Conservation (phyloP, 345 rosid species). For the Citropsis articulata region DNA sequence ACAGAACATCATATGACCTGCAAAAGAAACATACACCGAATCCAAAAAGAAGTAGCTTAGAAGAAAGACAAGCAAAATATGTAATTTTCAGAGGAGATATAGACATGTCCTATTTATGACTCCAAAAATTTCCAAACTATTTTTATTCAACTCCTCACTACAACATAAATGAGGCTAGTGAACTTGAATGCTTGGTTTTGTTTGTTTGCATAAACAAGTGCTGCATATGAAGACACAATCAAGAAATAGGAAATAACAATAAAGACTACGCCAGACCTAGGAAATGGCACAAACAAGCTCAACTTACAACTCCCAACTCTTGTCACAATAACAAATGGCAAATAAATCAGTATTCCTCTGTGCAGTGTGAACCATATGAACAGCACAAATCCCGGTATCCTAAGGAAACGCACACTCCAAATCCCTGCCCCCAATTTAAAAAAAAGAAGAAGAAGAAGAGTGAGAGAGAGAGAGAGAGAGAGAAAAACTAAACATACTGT, state of each 20-base stretch:
- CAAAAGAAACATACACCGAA: constrained; percentile 9
- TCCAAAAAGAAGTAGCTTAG: constrained; percentile 10
- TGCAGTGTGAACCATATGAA: background rate
- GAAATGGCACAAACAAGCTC: constrained; percentile 7
- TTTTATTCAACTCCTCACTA: constrained; percentile 1
- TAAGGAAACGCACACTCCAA: background rate
- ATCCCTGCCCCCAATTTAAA: background rate
- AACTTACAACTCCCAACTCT: background rate
- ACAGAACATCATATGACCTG: constrained; percentile 79
- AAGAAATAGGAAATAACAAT: constrained; percentile 6
- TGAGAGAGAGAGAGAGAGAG: background rate
- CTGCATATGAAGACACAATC: background rate
- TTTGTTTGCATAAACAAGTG: constrained; percentile 2
- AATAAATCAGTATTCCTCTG: background rate
- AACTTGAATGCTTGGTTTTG: background rate
- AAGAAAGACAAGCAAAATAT: background rate
- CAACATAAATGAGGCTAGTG: background rate
- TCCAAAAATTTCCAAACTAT: background rate
- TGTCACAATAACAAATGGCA: background rate
- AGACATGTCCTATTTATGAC: background rate
- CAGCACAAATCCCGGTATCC: background rate
- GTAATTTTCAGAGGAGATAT: background rate
- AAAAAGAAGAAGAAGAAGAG: no score
- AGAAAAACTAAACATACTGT: constrained; percentile 54
- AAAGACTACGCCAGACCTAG: background rate